phyloP scores from a whole-genome alignment of 2,329 filamentous ascomycete genomes.

The Exophiala viscosa region DNA sequence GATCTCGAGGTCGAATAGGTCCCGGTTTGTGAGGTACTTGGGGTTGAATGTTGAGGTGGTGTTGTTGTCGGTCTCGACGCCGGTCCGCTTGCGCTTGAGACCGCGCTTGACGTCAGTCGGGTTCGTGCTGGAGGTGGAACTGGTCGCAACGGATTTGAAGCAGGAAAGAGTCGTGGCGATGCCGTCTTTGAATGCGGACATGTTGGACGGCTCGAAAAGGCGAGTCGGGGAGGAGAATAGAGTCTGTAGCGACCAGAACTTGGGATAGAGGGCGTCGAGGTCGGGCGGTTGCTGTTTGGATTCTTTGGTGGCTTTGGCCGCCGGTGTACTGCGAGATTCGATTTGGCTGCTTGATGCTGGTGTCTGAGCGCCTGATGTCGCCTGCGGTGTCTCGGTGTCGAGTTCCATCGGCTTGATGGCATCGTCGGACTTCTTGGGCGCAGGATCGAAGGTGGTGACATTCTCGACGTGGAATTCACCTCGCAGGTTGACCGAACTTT shows the following conservation, averaged over 20 bases:
- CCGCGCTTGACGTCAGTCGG: constrained; percentile 63
- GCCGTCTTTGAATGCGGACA: constrained; percentile 62
- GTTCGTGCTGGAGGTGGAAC: constrained; percentile 59
- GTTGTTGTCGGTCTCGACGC: constrained; percentile 31
- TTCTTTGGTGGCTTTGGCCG: constrained; percentile 22
- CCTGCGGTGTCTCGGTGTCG: constrained; percentile 34
- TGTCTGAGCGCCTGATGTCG: constrained; percentile 34
- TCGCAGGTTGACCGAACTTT: constrained; percentile 92
- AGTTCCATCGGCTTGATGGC: constrained; percentile 64
- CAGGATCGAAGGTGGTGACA: constrained; percentile 74
- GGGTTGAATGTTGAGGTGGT: constrained; percentile 77
- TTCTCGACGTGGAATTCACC: constrained; percentile 97
- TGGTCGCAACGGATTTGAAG: constrained; percentile 69
- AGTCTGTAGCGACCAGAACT: constrained; percentile 91
- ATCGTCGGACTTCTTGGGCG: constrained; percentile 39
- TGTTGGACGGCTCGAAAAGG: constrained; percentile 68
- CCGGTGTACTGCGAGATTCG: constrained; percentile 19
- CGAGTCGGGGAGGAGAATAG: constrained; percentile 86
- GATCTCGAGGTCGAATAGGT: constrained; percentile 93
- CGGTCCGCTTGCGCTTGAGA: constrained; percentile 67
- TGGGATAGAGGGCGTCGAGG: constrained; percentile 72
- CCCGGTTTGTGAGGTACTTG: constrained; percentile 95
- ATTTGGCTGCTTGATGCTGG: constrained; percentile 32
- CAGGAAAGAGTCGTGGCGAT: constrained; percentile 63
- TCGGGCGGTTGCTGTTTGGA: constrained; percentile 41